phyloP scores from a whole-genome alignment of 257 asterid genomes.

The Solanum acaule region DNA sequence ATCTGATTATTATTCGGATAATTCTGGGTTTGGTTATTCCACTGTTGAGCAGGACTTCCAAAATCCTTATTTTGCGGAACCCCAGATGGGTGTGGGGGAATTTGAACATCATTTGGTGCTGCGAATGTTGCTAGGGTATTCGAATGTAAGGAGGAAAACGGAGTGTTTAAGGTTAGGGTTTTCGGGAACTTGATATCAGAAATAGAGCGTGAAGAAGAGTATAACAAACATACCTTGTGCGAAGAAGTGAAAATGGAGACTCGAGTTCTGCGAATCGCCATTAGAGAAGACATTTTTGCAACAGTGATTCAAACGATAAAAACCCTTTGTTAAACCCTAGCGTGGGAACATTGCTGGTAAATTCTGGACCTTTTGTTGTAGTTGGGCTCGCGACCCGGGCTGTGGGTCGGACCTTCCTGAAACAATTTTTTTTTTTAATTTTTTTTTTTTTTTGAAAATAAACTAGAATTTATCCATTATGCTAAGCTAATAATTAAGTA shows the following conservation, averaged over 20 bases:
- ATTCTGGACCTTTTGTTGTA: neutral
- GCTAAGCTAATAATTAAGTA: neutral
- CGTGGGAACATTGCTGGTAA: neutral
- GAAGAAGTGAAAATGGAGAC: slow-evolving; percentile 15
- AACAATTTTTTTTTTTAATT: neutral
- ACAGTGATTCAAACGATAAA: neutral
- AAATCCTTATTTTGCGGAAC: neutral
- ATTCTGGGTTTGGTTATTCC: slow-evolving; percentile 7
- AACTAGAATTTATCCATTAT: neutral
- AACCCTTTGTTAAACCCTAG: slow-evolving; percentile 12
- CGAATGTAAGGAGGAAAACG: slow-evolving; percentile 2
- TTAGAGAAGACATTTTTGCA: neutral
- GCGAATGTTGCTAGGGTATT: slow-evolving; percentile 42
- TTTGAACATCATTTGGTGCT: slow-evolving; percentile 21
- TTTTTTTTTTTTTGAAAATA: neutral
- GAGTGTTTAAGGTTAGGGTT: slow-evolving; percentile 22
- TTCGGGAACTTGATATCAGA: slow-evolving; percentile 5
- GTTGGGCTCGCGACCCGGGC: neutral
- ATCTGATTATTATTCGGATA: slow-evolving; percentile 11
- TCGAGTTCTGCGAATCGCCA: slow-evolving; percentile 24
- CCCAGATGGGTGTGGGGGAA: neutral
- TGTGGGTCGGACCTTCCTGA: neutral
- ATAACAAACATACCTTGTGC: slow-evolving; percentile 18
- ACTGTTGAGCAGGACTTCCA: slow-evolving; percentile 12
- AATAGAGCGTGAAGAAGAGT: slow-evolving; percentile 5